These are phyloP conservation scores for Nothomitra cinnamomea DNA, from an alignment of 2,329 filamentous ascomycete genomes.

Conservation along the genomic window DNA sequence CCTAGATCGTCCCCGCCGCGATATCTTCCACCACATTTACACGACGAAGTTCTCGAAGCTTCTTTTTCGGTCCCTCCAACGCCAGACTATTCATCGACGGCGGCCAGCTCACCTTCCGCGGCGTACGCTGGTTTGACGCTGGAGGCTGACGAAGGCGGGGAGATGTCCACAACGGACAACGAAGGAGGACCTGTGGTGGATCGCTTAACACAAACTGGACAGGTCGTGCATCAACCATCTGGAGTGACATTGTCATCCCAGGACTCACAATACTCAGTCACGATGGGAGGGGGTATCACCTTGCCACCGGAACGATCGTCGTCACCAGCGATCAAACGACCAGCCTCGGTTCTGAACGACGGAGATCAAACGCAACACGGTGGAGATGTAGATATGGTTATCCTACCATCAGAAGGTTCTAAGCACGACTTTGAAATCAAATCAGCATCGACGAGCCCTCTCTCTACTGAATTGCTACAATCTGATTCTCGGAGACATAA, in stretches of 20 bases:
- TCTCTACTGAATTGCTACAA: neutral
- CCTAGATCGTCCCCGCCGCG: slow-evolving; percentile 11
- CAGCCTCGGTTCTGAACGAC: slow-evolving; percentile 36
- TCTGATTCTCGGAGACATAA: slow-evolving; percentile 8
- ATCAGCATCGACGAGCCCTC: neutral
- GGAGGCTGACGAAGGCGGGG: slow-evolving; percentile 26
- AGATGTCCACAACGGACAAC: slow-evolving; percentile 26
- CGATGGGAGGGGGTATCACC: slow-evolving; percentile 8
- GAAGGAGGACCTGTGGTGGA: slow-evolving; percentile 6
- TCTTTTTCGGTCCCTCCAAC: slow-evolving; percentile 19
- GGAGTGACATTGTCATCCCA: neutral
- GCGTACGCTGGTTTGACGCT: slow-evolving; percentile 35
- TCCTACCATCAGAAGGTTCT: neutral
- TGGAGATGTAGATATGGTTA: slow-evolving; percentile 20
- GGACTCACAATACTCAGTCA: neutral
- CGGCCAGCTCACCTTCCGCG: slow-evolving; percentile 31
- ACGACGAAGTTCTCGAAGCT: slow-evolving; percentile 27
- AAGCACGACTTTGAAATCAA: neutral
- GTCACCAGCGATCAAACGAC: slow-evolving; percentile 35
- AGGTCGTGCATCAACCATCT: slow-evolving; percentile 10
- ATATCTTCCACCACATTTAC: slow-evolving; percentile 38
- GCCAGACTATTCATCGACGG: slow-evolving; percentile 18
- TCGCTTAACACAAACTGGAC: slow-evolving; percentile 8
- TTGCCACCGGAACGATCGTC: slow-evolving; percentile 24
- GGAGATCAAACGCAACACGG: slow-evolving; percentile 15